Evolutionary conservation across 1,139 yeast genomes (phyloP).

Genomic region (Yamadazyma conglobata): DNA sequence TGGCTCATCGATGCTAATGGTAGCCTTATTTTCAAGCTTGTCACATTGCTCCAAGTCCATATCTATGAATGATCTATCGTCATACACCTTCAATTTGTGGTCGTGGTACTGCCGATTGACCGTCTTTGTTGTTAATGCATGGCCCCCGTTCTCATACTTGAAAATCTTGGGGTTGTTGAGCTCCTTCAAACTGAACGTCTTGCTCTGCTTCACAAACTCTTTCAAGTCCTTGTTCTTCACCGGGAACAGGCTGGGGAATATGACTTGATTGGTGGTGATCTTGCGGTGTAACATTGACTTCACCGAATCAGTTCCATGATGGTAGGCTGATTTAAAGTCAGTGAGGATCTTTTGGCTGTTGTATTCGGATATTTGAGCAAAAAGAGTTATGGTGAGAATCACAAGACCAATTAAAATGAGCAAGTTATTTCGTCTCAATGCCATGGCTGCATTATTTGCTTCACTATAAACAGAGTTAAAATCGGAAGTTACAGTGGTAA

Average conservation of each 20-base stretch:
- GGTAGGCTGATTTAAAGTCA: conserved; percentile 15
- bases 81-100: conserved; percentile 18
- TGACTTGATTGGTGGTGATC: conserved; percentile 17
- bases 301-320: conserved; percentile 12
- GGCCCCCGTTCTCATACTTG: conserved; percentile 6
- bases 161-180: conserved; percentile 14
- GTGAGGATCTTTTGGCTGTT: conserved; percentile 5
- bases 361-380: conserved; percentile 7
- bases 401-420: too few species aligned
- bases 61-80: conserved; percentile 16
- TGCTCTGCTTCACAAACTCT: conserved; percentile 12
- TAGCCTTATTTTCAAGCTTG: conserved; percentile 10
- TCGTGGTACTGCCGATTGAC: conserved; percentile 12
- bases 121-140: conserved; percentile 9
- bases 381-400: too few species aligned
- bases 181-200: conserved; percentile 11
- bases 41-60: conserved; percentile 19
- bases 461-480: too few species aligned
- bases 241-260: conserved; percentile 20
- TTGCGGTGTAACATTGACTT: conserved; percentile 9
- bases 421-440: too few species aligned
- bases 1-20: conserved; percentile 19
- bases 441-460: too few species aligned
- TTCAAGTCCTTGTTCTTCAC: conserved; percentile 13
- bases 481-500: too few species aligned